These are phyloP conservation scores for Xylaria sp. DNA, from an alignment of 2,329 filamentous ascomycete genomes.

Conservation along the genomic window DNA sequence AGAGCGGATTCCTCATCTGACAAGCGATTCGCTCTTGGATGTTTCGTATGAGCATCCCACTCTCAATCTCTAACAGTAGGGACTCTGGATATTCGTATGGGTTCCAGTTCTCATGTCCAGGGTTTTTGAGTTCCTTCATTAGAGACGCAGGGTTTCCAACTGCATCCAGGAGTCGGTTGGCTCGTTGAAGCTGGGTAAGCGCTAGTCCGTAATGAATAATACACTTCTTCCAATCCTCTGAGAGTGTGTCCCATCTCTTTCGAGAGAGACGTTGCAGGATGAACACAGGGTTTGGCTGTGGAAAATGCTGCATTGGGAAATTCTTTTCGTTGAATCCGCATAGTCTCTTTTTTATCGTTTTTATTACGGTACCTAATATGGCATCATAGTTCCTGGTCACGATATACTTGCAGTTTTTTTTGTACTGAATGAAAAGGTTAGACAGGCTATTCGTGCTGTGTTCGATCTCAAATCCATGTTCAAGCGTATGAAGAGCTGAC, in stretches of 20 bases:
- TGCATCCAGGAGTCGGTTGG: conserved; percentile 51
- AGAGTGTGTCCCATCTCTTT: conserved; percentile 43
- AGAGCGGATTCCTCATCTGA: conserved; percentile 61
- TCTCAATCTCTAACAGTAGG: conserved; percentile 72
- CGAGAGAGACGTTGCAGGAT: conserved; percentile 50
- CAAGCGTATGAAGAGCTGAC: background rate
- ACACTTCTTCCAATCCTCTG: conserved; percentile 48
- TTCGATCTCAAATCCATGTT: background rate
- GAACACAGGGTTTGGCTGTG: conserved; percentile 49
- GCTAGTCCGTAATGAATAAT: conserved; percentile 55
- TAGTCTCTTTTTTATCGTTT: background rate
- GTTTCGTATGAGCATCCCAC: conserved; percentile 67
- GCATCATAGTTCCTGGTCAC: conserved; percentile 27
- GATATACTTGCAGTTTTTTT: background rate
- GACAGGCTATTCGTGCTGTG: background rate
- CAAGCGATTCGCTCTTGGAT: conserved; percentile 67
- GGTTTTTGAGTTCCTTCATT: conserved; percentile 57
- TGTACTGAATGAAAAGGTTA: background rate
- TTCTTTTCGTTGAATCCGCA: background rate
- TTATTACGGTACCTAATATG: background rate
- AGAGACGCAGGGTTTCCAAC: conserved; percentile 48
- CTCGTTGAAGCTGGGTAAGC: conserved; percentile 54
- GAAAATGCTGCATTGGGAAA: background rate
- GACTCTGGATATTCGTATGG: conserved; percentile 64
- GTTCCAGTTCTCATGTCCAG: conserved; percentile 66